Conservation (phyloP, 495 filamentous ascomycete genomes). For the Entonaema liquescens region DNA sequence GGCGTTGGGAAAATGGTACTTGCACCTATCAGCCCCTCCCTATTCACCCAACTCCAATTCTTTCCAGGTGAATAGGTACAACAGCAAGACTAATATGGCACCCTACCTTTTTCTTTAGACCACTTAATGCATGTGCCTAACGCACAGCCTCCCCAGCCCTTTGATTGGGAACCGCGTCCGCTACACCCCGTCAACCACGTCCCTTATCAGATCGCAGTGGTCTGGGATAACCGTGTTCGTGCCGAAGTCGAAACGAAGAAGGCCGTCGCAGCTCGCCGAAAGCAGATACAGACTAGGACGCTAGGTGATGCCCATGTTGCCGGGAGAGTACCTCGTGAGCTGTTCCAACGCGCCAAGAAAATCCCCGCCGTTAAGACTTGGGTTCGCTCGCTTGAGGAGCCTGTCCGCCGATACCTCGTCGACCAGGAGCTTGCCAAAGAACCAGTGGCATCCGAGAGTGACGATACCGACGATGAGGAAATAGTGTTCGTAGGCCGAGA, state of each 20-base stretch:
- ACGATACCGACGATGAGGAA: constrained; percentile 80
- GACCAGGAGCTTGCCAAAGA: constrained; percentile 57
- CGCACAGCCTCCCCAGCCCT: constrained; percentile 78
- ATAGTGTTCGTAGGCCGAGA: constrained; percentile 91
- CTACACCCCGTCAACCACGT: constrained; percentile 79
- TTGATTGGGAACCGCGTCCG: constrained; percentile 82
- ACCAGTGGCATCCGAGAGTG: constrained; percentile 53
- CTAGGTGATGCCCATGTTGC: constrained; percentile 44
- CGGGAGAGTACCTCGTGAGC: constrained; percentile 66
- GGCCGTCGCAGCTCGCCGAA: constrained; percentile 41
- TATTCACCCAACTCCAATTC: background rate
- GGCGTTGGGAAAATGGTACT: constrained; percentile 95
- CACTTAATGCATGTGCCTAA: constrained; percentile 87
- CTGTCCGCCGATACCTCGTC: constrained; percentile 54
- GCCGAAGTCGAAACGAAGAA: constrained; percentile 55
- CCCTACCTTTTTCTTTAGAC: constrained; percentile 61
- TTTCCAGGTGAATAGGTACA: background rate
- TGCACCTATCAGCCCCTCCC: background rate
- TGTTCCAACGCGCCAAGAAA: constrained; percentile 60
- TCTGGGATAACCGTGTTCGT: constrained; percentile 80
- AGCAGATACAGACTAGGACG: constrained; percentile 42
- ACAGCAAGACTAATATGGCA: constrained; percentile 26
- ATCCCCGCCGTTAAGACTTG: constrained; percentile 57
- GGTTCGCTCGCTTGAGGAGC: constrained; percentile 59
- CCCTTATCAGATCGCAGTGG: constrained; percentile 87